Base-by-base conservation (phyloP, 495 filamentous ascomycete species). In the Penicillium atrosanguineum region DNA sequence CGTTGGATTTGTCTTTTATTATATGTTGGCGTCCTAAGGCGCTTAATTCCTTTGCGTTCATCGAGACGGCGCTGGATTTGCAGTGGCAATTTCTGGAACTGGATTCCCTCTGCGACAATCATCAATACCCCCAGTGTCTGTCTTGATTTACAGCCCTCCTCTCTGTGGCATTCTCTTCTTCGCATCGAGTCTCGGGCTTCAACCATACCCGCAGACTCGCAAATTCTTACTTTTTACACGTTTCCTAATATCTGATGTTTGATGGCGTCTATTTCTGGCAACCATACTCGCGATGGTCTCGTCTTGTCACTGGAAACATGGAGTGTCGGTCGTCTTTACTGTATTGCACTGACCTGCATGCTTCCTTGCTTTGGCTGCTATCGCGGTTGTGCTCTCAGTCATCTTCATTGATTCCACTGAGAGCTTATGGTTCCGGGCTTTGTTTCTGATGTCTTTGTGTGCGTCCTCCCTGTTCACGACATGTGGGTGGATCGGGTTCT, bases 371-470 rank as follows among this genome's bases (percentile, higher is more conserved):
- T 40, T 25, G 41, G 16, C 21, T 46, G 18, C 34, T 21, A 18
- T 40, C n/a, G n/a, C 46, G 46, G 43, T 46, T 55, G 45, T 38
- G 46, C 29, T 64, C 63, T 64, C 53, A 53, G 69, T 71, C 67
- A 61, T 70, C 69, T 71, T 71, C 21, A 62, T 52, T 70, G 69
- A 71, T 69, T 60, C 55, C 49, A 71, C 69, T 71, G 63, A 59
- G 64, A 55, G 37, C 43, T 43, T 45, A 44, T 40, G 23, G 37
- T 29, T 36, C 42, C 14, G 38, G 26, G 19, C 25, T 50, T 45
- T 37, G 48, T 21, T 59, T 48, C 25, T 36, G 46, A 39, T 26
- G 6, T 34, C 21, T 41, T 25, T 50, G 31, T 21, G 28, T 43
- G 48, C 29, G 38, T 43, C 41, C 39, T 18, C 28, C 29, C 19